Conservation (phyloP, 2,329 filamentous ascomycete species). For the Penicillium griseofulvum region DNA sequence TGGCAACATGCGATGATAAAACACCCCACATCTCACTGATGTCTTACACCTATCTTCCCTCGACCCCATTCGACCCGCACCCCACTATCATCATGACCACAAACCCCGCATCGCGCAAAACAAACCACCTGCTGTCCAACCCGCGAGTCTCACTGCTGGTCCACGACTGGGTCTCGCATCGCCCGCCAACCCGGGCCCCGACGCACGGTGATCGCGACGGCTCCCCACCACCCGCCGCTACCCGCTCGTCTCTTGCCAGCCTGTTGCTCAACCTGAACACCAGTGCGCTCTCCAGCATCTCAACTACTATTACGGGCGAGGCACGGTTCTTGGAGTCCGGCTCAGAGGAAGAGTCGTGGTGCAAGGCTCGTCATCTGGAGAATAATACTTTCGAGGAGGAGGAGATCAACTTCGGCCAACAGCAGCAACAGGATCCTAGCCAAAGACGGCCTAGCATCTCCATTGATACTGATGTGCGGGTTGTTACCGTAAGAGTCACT, state of each 20-base stretch:
- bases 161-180: conserved; percentile 95
- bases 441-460: conserved; percentile 55
- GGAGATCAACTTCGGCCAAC: conserved; percentile 46
- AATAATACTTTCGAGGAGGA: conserved; percentile 83
- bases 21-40: conserved; percentile 91
- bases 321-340: conserved; percentile 71
- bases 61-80: conserved; percentile 63
- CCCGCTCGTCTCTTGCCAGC: conserved; percentile 72
- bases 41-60: conserved; percentile 97
- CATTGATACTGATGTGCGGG: conserved; percentile 74
- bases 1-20: conserved; percentile 83
- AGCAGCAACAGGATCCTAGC: conserved; percentile 29
- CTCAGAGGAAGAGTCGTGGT: conserved; percentile 80
- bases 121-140: conserved; percentile 77
- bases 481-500: conserved; percentile 79
- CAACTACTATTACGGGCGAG: conserved; percentile 87
- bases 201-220: conserved; percentile 57
- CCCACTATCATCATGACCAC: conserved; percentile 96
- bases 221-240: conserved; percentile 61
- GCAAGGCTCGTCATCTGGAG: conserved; percentile 76
- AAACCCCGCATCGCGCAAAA: conserved; percentile 67
- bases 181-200: conserved; percentile 69
- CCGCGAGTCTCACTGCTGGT: conserved; percentile 90
- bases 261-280: conserved; percentile 90
- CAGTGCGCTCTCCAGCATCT: conserved; percentile 81